Percentiles rank a stretch among this genome's conserved stretches.
phyloP scores from a whole-genome alignment of 768 basidiomycete genomes.

The Amanita thiersii region DNA sequence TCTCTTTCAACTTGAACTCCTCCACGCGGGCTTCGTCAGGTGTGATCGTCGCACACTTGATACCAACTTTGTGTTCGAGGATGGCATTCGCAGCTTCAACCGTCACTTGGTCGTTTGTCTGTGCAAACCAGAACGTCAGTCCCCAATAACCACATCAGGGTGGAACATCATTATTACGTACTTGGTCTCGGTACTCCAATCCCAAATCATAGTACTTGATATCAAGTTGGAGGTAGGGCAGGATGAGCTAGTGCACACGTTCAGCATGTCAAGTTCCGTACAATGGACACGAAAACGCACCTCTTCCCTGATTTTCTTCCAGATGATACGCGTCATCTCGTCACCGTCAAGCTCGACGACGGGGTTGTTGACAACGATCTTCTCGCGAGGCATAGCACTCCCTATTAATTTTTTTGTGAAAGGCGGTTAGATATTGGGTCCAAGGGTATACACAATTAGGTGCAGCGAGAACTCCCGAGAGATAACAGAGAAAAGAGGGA shows the following conservation, averaged over 20 bases:
- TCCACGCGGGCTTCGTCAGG: constrained; percentile 94
- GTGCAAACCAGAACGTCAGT: not conserved
- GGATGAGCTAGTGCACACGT: constrained; percentile 62
- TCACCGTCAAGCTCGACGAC: constrained; percentile 95
- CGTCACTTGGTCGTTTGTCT: constrained; percentile 94
- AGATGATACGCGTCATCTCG: constrained; percentile 99
- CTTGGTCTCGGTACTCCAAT: constrained; percentile 85
- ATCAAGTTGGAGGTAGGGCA: constrained; percentile 90
- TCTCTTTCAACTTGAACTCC: constrained; percentile 97
- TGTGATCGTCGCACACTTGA: constrained; percentile 99
- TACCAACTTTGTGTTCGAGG: constrained; percentile 88
- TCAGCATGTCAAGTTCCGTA: constrained; percentile 1
- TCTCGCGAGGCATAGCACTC: constrained; percentile 25
- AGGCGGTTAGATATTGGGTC: no score
- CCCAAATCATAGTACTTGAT: constrained; percentile 99
- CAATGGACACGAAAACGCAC: constrained; percentile 30
- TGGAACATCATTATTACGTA: constrained; percentile 24
- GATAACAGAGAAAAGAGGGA: no score
- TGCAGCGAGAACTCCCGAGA: no score
- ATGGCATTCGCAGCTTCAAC: constrained; percentile 93
- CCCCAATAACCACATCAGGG: not conserved
- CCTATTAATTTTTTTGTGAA: no score
- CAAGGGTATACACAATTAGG: no score
- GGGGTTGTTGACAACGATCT: constrained; percentile 81
- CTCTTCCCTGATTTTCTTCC: constrained; percentile 96